Conservation (phyloP, 2,329 filamentous ascomycete species). For the Colletotrichum abscissum region DNA sequence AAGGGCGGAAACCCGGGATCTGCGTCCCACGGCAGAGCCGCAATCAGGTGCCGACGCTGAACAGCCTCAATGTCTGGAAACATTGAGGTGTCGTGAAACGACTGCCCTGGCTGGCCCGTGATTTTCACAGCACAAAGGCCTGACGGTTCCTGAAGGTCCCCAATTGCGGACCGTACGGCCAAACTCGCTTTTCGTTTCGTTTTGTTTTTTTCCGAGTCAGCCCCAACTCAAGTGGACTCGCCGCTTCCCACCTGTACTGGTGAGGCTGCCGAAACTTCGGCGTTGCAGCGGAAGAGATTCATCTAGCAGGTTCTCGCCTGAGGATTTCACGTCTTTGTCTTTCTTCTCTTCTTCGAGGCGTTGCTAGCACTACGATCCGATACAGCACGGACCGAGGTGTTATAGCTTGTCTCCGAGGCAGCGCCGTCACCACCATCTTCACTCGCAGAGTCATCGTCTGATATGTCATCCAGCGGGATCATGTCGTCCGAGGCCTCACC, state of each 20-base stretch:
- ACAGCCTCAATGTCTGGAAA: neutral
- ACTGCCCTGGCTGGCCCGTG: neutral
- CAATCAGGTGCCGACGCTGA: constrained; percentile 7
- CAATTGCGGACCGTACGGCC: neutral
- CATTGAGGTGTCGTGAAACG: constrained; percentile 5
- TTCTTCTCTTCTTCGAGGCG: constrained; percentile 34
- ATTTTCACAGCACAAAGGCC: neutral
- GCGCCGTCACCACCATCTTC: constrained; percentile 24
- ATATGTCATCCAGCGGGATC: constrained; percentile 29
- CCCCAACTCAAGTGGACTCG: neutral
- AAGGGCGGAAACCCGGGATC: neutral
- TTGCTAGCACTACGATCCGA: constrained; percentile 25
- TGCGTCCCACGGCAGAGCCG: constrained; percentile 13
- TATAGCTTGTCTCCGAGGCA: constrained; percentile 33
- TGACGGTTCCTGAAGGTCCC: neutral
- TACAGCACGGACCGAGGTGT: constrained; percentile 33
- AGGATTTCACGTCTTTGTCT: constrained; percentile 29
- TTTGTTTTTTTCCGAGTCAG: constrained; percentile 5
- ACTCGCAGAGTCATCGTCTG: constrained; percentile 36
- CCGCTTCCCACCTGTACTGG: constrained; percentile 12
- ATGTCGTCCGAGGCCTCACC: constrained; percentile 31
- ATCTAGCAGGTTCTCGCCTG: constrained; percentile 7
- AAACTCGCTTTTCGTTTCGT: neutral
- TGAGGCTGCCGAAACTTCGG: constrained; percentile 30
- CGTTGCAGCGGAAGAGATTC: constrained; percentile 10